Evolutionary conservation across 2,329 filamentous ascomycete genomes (phyloP).

Genomic region (Alternaria sp.): DNA sequence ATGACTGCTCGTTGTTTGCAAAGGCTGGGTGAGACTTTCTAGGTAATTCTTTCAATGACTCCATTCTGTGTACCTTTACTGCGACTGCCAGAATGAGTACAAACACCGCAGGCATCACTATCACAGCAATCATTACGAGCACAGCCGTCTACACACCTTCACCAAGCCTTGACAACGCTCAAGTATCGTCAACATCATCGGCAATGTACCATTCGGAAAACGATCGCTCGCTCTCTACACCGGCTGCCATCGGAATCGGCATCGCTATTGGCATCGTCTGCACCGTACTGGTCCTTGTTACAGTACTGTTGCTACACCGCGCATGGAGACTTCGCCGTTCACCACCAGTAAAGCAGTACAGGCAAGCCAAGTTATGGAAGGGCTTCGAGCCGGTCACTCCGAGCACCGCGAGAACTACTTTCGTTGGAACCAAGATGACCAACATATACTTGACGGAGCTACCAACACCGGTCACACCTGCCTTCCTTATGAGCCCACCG

Average conservation of each 20-base stretch:
- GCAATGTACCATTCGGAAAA: neutral
- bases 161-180: neutral
- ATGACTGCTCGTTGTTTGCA: neutral
- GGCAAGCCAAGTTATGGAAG: slow-evolving; percentile 23
- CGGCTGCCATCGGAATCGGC: slow-evolving; percentile 24
- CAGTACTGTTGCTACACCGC: slow-evolving; percentile 17
- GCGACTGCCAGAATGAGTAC: neutral
- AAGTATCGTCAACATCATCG: neutral
- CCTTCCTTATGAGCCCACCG: slow-evolving; percentile 9
- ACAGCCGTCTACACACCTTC: neutral
- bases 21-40: neutral
- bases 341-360: slow-evolving; percentile 10
- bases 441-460: slow-evolving; percentile 17
- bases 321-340: slow-evolving; percentile 5
- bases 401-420: slow-evolving; percentile 9
- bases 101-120: neutral
- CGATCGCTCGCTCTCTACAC: slow-evolving; percentile 5
- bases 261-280: slow-evolving; percentile 17
- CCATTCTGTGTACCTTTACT: neutral
- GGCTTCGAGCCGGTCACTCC: slow-evolving; percentile 23
- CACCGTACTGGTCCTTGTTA: slow-evolving; percentile 4
- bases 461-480: slow-evolving; percentile 16
- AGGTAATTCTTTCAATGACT: neutral
- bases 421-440: slow-evolving; percentile 9
- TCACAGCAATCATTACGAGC: too few species aligned